Conservation (phyloP, 2,329 filamentous ascomycete genomes). For the Phoma sp. region DNA sequence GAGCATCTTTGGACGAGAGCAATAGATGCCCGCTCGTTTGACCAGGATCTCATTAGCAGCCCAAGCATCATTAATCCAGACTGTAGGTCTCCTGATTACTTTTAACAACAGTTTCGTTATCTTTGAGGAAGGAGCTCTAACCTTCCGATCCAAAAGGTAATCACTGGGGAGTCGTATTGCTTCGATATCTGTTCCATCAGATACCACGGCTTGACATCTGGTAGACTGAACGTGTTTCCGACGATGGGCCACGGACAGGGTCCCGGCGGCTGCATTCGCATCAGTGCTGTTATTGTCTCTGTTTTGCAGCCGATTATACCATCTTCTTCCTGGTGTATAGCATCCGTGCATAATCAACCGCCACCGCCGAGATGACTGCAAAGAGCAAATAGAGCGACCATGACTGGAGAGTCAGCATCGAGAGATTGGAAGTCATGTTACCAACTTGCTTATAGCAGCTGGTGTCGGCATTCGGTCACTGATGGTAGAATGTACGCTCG, state of each 20-base stretch:
- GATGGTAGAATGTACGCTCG: no score
- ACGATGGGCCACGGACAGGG: constrained; percentile 62
- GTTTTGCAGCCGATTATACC: constrained; percentile 33
- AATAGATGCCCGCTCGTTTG: constrained; percentile 60
- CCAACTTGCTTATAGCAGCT: no score
- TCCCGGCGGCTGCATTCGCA: constrained; percentile 57
- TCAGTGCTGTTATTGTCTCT: not conserved
- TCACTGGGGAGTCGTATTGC: constrained; percentile 56
- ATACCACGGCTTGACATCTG: constrained; percentile 63
- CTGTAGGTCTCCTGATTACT: constrained; percentile 38
- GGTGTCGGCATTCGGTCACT: no score
- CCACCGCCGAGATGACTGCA: constrained; percentile 23
- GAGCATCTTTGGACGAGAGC: constrained; percentile 56
- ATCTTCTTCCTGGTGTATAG: constrained; percentile 58
- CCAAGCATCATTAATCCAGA: constrained; percentile 55
- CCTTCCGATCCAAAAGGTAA: constrained; percentile 62
- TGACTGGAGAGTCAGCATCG: no score
- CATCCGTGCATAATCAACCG: constrained; percentile 59
- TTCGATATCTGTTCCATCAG: constrained; percentile 63
- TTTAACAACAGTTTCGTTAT: not conserved
- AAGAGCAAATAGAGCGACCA: no score
- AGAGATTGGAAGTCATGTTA: no score
- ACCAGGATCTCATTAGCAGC: constrained; percentile 62
- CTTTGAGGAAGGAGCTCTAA: constrained; percentile 14
- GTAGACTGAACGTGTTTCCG: constrained; percentile 63